Evolutionary conservation across 208 protist species (phyloP).

Genomic region (Trypanosoma avium): DNA sequence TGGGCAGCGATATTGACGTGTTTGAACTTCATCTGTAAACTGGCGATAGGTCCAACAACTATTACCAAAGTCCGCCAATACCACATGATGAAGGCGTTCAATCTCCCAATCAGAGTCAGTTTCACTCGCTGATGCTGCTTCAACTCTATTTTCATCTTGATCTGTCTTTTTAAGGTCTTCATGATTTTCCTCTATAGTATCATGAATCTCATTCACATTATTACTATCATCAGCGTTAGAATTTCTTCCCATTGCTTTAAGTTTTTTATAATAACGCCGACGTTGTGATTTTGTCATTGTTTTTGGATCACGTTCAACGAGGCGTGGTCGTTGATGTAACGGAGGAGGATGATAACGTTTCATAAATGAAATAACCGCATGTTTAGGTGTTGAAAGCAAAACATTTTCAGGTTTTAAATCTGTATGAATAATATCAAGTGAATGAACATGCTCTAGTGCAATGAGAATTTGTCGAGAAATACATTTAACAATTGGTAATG

Average conservation of each 20-base stretch:
- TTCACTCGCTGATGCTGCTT: constrained; percentile 39
- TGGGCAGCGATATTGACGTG: constrained; percentile 91
- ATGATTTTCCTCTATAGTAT: constrained; percentile 8
- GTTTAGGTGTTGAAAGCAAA: constrained; percentile 82
- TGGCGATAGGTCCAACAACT: constrained; percentile 97
- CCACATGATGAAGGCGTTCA: constrained; percentile 88
- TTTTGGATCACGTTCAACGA: constrained; percentile 82
- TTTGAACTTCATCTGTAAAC: constrained; percentile 96
- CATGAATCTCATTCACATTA: not conserved
- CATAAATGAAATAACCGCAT: constrained; percentile 87
- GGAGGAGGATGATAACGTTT: constrained; percentile 74
- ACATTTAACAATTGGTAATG: constrained; percentile 92
- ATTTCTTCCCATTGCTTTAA: constrained; percentile 29
- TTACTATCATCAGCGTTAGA: constrained; percentile 11
- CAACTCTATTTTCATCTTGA: constrained; percentile 30
- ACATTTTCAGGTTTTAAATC: constrained; percentile 98
- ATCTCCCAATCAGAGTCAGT: constrained; percentile 86
- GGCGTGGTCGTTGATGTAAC: constrained; percentile 66
- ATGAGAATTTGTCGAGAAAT: constrained; percentile 91
- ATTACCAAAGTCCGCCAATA: constrained; percentile 98
- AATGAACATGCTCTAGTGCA: constrained; percentile 94
- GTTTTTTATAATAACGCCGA: constrained; percentile 90
- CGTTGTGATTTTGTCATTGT: constrained; percentile 93
- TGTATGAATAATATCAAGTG: constrained; percentile 96
- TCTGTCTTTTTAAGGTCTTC: constrained; percentile 3